Percentiles rank a stretch among this genome's conserved stretches.
These are phyloP conservation scores for Corymbia maculata DNA, from an alignment of 345 rosid species.

Conservation along the genomic window DNA sequence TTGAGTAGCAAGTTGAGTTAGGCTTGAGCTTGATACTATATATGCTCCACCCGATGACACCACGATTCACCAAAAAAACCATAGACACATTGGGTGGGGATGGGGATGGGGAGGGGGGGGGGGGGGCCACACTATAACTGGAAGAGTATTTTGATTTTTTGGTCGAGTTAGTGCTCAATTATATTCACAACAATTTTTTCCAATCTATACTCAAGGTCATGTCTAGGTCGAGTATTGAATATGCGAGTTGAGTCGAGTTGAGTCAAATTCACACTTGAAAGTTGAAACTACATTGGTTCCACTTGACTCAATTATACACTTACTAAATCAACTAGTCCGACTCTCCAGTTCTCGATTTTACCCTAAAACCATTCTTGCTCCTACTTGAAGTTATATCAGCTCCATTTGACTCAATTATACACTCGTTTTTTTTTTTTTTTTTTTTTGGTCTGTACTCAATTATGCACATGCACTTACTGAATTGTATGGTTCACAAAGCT, in stretches of 20 bases:
- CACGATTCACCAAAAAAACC: background rate
- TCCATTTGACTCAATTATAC: no score
- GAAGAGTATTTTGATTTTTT: background rate
- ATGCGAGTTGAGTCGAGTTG: background rate
- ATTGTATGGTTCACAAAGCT: background rate
- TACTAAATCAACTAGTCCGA: no score
- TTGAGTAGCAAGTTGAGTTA: rapidly evolving
- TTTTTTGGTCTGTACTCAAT: background rate
- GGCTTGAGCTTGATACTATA: background rate
- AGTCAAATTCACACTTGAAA: no score
- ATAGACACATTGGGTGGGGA: rapidly evolving
- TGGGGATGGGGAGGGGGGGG: no score
- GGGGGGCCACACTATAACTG: background rate
- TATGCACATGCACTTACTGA: background rate
- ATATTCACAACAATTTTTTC: background rate
- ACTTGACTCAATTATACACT: background rate
- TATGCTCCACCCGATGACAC: background rate
- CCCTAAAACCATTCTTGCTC: no score
- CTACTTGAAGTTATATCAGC: no score
- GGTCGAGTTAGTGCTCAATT: background rate
- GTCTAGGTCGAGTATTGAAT: background rate
- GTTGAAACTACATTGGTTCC: background rate
- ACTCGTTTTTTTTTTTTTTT: no score
- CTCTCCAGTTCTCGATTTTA: no score
- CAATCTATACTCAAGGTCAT: background rate